Evolutionary conservation across 306 rosid genomes (phyloP).

Genomic region (Pyrus bretschneideri): DNA sequence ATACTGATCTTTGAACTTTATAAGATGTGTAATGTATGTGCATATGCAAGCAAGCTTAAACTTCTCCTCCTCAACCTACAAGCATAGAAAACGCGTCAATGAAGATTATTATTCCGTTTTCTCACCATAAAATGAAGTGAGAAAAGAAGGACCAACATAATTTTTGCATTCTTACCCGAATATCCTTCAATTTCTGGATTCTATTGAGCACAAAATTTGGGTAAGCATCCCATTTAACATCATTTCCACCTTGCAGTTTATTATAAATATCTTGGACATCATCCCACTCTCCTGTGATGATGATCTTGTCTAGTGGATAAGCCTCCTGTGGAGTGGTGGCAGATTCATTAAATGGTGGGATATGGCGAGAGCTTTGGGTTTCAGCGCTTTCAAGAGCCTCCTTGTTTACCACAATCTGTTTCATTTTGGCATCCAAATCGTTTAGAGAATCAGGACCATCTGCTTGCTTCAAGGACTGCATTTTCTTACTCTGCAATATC

Average conservation of each 20-base stretch:
- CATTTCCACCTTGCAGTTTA: slow-evolving; percentile 25
- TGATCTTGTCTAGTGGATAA: slow-evolving; percentile 71
- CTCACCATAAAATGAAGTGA: not conserved
- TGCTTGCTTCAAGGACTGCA: slow-evolving; percentile 33
- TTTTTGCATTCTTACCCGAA: slow-evolving; percentile 39
- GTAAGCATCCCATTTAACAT: slow-evolving; percentile 33
- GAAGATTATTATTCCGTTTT: not conserved
- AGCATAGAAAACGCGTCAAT: slow-evolving; percentile 1
- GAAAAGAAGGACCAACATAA: not conserved
- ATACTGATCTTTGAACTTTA: slow-evolving; percentile 68
- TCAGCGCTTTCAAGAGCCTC: slow-evolving; percentile 48
- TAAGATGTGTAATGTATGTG: slow-evolving; percentile 68
- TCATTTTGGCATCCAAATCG: slow-evolving; percentile 48
- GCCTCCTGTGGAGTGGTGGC: slow-evolving; percentile 72
- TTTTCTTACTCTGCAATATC: slow-evolving; percentile 46
- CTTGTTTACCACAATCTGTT: slow-evolving; percentile 43
- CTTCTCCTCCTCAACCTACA: slow-evolving; percentile 71
- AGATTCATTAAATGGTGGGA: slow-evolving; percentile 62
- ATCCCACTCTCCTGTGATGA: slow-evolving; percentile 62
- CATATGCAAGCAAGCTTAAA: slow-evolving; percentile 46
- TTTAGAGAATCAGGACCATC: slow-evolving; percentile 42
- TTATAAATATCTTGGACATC: slow-evolving; percentile 57
- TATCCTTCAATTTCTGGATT: slow-evolving; percentile 37
- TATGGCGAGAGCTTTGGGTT: slow-evolving; percentile 41
- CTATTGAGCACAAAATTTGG: slow-evolving; percentile 61